Conservation (phyloP, 345 rosid genomes). For the Ceriops tagal region DNA sequence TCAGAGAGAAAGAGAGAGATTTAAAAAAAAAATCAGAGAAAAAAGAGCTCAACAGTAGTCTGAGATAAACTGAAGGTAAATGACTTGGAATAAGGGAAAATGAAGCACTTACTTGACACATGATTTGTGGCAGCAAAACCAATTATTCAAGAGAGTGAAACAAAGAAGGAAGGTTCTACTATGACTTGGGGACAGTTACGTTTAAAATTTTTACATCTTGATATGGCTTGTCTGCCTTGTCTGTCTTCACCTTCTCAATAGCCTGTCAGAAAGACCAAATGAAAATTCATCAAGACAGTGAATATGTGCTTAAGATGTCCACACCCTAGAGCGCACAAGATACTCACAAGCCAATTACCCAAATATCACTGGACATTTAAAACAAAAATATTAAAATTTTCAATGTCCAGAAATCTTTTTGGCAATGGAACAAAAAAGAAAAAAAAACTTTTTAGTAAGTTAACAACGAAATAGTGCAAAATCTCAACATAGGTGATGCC, state of each 20-base stretch:
- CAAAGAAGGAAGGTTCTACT: conserved; percentile 6
- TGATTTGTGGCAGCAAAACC: neutral
- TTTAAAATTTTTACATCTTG: conserved; percentile 87
- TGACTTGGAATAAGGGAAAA: neutral
- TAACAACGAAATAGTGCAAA: too few species aligned
- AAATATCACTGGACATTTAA: too few species aligned
- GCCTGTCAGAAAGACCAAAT: conserved; percentile 38
- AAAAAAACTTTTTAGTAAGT: too few species aligned
- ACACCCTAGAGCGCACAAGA: neutral
- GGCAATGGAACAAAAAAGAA: too few species aligned
- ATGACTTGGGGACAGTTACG: conserved; percentile 81
- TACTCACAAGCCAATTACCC: neutral
- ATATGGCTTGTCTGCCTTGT: conserved; percentile 73
- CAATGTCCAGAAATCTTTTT: too few species aligned
- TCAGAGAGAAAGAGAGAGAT: too few species aligned
- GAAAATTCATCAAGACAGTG: neutral
- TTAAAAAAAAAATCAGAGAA: neutral
- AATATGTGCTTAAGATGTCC: neutral
- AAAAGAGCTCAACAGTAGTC: neutral
- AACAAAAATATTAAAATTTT: too few species aligned
- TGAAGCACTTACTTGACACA: conserved; percentile 4
- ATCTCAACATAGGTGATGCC: too few species aligned
- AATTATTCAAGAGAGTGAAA: neutral
- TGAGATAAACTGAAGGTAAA: neutral
- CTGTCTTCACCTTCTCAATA: conserved; percentile 96